Evolutionary conservation across 495 filamentous ascomycete species (phyloP).

Genomic region (Tricharina praecox): DNA sequence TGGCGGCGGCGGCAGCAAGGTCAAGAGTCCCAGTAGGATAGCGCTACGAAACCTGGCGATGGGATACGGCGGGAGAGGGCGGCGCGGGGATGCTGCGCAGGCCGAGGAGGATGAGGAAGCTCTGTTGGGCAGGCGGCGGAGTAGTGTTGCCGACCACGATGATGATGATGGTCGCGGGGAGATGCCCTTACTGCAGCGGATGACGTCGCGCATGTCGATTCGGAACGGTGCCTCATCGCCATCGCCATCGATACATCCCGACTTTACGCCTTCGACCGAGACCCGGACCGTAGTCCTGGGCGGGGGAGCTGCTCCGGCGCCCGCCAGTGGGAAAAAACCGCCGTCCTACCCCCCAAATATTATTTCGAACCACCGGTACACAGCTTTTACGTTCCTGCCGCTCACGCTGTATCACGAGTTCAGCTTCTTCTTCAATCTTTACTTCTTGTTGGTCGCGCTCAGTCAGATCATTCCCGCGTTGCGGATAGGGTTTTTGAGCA

Average conservation of each 20-base stretch:
- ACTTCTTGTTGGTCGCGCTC: constrained; percentile 86
- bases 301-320: background rate
- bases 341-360: constrained; percentile 52
- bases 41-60: constrained; percentile 19
- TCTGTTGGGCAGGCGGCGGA: constrained; percentile 9
- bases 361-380: constrained; percentile 95
- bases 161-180: constrained; percentile 3
- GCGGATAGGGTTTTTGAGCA: constrained; percentile 83
- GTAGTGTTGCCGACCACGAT: background rate
- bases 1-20: too few species aligned
- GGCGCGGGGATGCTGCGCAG: constrained; percentile 3
- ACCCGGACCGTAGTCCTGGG: constrained; percentile 13
- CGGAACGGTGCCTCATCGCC: constrained; percentile 1
- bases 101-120: constrained; percentile 24
- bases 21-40: constrained; percentile 9
- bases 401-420: constrained; percentile 95
- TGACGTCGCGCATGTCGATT: constrained; percentile 18
- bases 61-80: constrained; percentile 14
- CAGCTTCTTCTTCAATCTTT: constrained; percentile 98
- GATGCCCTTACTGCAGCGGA: constrained; percentile 13
- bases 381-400: constrained; percentile 85
- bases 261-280: constrained; percentile 20
- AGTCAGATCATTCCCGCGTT: constrained; percentile 81
- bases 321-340: background rate
- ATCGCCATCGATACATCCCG: constrained; percentile 11